These are phyloP conservation scores for Liquidambar formosana DNA, from an alignment of 164 flowering plant genomes.

Conservation along the genomic window DNA sequence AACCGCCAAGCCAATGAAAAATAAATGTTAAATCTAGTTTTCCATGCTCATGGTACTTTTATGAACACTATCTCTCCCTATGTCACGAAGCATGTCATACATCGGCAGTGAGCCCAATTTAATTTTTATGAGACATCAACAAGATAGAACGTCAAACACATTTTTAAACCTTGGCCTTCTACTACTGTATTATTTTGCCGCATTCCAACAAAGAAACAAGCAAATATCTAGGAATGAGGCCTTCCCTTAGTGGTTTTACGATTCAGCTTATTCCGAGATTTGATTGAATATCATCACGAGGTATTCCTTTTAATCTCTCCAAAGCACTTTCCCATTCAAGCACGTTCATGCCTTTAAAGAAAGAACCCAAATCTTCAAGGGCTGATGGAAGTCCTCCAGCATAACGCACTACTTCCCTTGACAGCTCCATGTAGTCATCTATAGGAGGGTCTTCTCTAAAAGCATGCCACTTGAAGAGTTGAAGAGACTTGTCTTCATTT, in stretches of 20 bases:
- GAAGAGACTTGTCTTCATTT: background rate
- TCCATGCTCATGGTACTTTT: too few relatives aligned
- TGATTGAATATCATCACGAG: too few relatives aligned
- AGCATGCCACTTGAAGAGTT: slow-evolving; percentile 1
- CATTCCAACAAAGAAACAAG: too few relatives aligned
- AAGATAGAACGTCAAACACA: too few relatives aligned
- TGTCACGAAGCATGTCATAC: too few relatives aligned
- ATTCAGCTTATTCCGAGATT: slow-evolving; percentile 16
- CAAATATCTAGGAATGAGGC: too few relatives aligned
- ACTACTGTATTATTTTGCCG: too few relatives aligned
- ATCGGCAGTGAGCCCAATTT: too few relatives aligned
- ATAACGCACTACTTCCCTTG: background rate
- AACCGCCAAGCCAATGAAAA: too few relatives aligned
- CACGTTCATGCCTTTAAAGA: background rate
- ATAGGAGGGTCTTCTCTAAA: background rate
- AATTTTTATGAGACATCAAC: too few relatives aligned
- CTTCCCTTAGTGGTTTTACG: background rate
- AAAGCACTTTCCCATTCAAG: background rate
- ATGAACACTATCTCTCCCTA: too few relatives aligned
- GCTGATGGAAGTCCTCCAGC: background rate
- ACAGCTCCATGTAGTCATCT: slow-evolving; percentile 4
- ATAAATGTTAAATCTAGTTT: too few relatives aligned
- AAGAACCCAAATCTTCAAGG: background rate
- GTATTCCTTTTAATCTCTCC: background rate
- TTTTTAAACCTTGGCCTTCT: background rate